phyloP scores from a whole-genome alignment of 495 filamentous ascomycete species.

The Xylaria castorea region DNA sequence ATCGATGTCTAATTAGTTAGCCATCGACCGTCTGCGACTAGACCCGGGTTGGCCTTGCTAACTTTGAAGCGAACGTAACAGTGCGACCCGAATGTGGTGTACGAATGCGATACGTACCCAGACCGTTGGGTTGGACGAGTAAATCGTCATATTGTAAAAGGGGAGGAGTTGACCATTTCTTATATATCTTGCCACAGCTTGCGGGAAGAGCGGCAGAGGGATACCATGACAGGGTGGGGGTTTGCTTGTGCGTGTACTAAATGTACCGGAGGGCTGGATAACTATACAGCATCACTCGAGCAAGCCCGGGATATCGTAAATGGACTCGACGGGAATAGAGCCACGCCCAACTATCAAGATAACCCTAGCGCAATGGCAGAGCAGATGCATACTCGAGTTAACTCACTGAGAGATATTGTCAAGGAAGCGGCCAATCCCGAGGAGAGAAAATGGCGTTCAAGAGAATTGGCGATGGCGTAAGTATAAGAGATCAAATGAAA shows the following conservation, averaged over 20 bases:
- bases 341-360: background rate
- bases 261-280: background rate
- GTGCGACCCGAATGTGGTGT: constrained; percentile 13
- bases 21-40: background rate
- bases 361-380: background rate
- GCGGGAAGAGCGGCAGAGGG: background rate
- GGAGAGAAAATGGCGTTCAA: background rate
- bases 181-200: background rate
- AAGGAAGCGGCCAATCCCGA: background rate
- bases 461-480: constrained; percentile 14
- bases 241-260: background rate
- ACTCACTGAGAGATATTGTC: background rate
- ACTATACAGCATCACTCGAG: constrained; percentile 14
- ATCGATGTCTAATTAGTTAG: background rate
- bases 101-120: background rate
- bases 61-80: background rate
- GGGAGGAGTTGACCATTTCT: background rate
- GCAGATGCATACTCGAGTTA: background rate
- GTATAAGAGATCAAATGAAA: background rate
- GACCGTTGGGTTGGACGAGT: constrained; percentile 4
- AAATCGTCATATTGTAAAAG: background rate
- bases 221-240: background rate
- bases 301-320: background rate
- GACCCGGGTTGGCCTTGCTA: background rate
- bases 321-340: background rate